Evolutionary conservation across 495 filamentous ascomycete species (phyloP), one percentile per base, ranked within the genome.

Genomic region (Xylaria intraflava): DNA sequence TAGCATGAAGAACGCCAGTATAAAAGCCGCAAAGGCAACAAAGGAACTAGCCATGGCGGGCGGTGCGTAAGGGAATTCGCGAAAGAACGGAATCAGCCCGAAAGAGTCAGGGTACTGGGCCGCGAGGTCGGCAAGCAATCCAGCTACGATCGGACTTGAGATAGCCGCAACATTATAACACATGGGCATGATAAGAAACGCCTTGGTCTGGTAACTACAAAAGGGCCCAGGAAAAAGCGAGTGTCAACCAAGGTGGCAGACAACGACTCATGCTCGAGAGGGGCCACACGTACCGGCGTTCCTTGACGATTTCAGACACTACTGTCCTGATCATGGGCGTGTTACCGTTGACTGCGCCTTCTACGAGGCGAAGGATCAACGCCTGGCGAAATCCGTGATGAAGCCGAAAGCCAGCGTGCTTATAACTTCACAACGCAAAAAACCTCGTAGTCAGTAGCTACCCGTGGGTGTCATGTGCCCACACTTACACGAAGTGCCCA

Each of bases 351-450:
- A 86, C 70, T 3, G 76, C 76, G 22, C 84, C 84, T 31, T 81
- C 84, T 54, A 85, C 69, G 33, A 72, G 75, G 23, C 84, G 73
- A 69, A 82, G 87, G 40, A 79, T 64, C 58, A 85, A 70, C 30
- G 83, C 84, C 62, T 78, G 75, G 59, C 69, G 70, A 86, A 87
- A 14, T 68, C 78, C 19, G 67, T 74, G 11, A 78, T 73, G 61
- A 86, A 86, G 1, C 84, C 84, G 55, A 88, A 86, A 20, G 83
- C 84, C 23, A 86, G 69, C 29, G 86, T 72, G 3, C 85, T 86
- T 36, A 82, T 49, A 52, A 86, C 75, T 49, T 49, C n/a, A n/a
- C n/a, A n/a, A n/a, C n/a, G n/a, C n/a, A n/a, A n/a, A n/a, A n/a
- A n/a, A n/a, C n/a, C n/a, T n/a, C n/a, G n/a, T n/a, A n/a, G n/a